These are phyloP conservation scores for Aspergillus sclerotiicarbonarius DNA, from an alignment of 495 filamentous ascomycete genomes.

Conservation along the genomic window DNA sequence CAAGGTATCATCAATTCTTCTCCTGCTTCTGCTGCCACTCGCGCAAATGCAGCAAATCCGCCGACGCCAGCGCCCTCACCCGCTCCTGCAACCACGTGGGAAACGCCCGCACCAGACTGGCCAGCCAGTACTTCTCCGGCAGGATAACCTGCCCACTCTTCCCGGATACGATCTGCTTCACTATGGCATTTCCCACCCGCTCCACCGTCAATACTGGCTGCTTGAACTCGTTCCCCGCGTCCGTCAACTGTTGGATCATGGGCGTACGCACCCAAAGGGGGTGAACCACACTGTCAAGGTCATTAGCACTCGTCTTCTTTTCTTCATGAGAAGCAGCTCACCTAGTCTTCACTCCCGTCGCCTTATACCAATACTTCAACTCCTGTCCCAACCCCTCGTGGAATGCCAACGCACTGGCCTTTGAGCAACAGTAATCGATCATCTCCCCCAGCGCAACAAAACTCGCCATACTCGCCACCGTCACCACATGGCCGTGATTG, in stretches of 20 bases:
- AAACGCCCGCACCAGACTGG: conserved; percentile 35
- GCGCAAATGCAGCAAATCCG: conserved; percentile 20
- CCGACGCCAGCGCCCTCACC: conserved; percentile 29
- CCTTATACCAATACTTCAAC: conserved; percentile 40
- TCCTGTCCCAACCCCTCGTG: conserved; percentile 51
- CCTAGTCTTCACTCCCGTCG: conserved; percentile 44
- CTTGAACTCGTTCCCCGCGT: conserved; percentile 35
- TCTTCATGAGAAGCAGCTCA: conserved; percentile 16
- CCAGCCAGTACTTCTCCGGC: conserved; percentile 19
- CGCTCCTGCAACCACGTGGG: conserved; percentile 43
- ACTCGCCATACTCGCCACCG: conserved; percentile 53
- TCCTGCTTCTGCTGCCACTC: conserved; percentile 7
- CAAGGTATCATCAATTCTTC: neutral
- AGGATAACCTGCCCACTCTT: conserved; percentile 44
- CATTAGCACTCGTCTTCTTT: neutral
- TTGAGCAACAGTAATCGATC: conserved; percentile 55
- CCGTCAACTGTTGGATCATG: conserved; percentile 42
- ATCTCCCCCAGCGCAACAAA: conserved; percentile 50
- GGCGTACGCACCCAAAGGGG: conserved; percentile 47
- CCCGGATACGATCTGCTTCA: conserved; percentile 42
- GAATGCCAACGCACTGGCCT: conserved; percentile 56
- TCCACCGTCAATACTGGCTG: conserved; percentile 39
- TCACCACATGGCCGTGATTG: conserved; percentile 62
- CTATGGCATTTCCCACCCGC: conserved; percentile 37
- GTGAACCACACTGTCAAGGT: conserved; percentile 39